Evolutionary conservation across 1,284 basidiomycete species (phyloP).

Genomic region (Coriolopsis trogii): DNA sequence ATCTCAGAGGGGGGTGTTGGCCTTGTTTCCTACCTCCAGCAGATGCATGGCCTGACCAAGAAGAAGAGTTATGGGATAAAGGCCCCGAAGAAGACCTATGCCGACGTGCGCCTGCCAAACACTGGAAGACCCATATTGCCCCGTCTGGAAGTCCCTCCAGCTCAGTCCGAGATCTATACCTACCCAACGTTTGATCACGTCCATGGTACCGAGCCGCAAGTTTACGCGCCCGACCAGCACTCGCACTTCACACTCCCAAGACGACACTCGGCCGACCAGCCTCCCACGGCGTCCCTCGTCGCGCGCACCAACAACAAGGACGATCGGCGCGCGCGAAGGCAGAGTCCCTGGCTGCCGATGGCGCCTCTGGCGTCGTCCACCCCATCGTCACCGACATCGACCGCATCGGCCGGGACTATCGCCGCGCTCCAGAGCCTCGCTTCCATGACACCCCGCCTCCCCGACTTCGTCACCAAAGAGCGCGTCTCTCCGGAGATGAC

Average conservation of each 20-base stretch:
- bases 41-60: conserved; percentile 36
- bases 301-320: conserved; percentile 17
- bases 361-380: conserved; percentile 21
- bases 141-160: conserved; percentile 29
- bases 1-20: conserved; percentile 25
- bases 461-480: conserved; percentile 24
- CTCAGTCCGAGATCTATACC: conserved; percentile 23
- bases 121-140: conserved; percentile 33
- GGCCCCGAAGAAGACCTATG: conserved; percentile 26
- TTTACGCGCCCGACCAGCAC: no score
- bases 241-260: no score
- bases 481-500: conserved; percentile 5
- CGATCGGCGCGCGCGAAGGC: conserved; percentile 26
- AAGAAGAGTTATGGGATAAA: conserved; percentile 32
- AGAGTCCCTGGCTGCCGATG: conserved; percentile 31
- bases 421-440: conserved; percentile 31
- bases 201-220: conserved; percentile 13
- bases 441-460: conserved; percentile 29
- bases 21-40: conserved; percentile 36
- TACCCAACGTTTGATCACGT: conserved; percentile 20
- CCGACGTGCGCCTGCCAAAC: conserved; percentile 25
- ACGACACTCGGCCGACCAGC: conserved; percentile 21
- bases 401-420: conserved; percentile 19
- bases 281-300: conserved; percentile 17
- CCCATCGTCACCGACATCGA: conserved; percentile 22